Percentiles rank a stretch among this genome's conserved stretches.
These are phyloP conservation scores for Hibiscus mutabilis DNA, from an alignment of 345 rosid genomes.

Conservation along the genomic window DNA sequence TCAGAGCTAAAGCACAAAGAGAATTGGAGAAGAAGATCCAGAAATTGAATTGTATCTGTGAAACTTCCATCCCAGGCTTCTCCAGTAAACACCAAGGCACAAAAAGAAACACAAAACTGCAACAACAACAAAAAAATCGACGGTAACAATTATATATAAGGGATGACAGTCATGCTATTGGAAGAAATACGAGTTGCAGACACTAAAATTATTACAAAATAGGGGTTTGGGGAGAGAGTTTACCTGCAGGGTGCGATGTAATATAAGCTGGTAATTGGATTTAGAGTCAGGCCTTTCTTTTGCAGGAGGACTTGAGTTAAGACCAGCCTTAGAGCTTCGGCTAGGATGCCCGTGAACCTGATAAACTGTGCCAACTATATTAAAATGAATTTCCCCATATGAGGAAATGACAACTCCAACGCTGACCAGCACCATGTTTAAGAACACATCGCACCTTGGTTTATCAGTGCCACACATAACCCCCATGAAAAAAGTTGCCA, in stretches of 20 bases:
- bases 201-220: background rate
- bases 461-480: constrained; percentile 90
- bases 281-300: constrained; percentile 81
- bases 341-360: constrained; percentile 95
- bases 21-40: constrained; percentile 99
- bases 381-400: constrained; percentile 93
- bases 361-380: constrained; percentile 82
- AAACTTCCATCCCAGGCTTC: constrained; percentile 72
- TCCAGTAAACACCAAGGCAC: constrained; percentile 89
- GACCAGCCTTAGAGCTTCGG: constrained; percentile 95
- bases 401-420: constrained; percentile 92
- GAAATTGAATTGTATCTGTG: constrained; percentile 87
- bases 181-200: background rate
- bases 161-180: too few relatives aligned
- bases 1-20: constrained; percentile 80
- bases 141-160: too few relatives aligned
- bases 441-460: constrained; percentile 85
- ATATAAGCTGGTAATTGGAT: constrained; percentile 92
- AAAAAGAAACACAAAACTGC: constrained; percentile 86
- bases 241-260: constrained; percentile 98
- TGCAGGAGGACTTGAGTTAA: constrained; percentile 95
- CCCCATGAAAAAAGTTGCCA: constrained; percentile 82
- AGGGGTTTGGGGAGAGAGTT: too few relatives aligned
- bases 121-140: too few relatives aligned
- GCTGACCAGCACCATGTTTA: constrained; percentile 92